phyloP scores from a whole-genome alignment of 345 rosid species.

The Erysimum cheiranthoides region DNA sequence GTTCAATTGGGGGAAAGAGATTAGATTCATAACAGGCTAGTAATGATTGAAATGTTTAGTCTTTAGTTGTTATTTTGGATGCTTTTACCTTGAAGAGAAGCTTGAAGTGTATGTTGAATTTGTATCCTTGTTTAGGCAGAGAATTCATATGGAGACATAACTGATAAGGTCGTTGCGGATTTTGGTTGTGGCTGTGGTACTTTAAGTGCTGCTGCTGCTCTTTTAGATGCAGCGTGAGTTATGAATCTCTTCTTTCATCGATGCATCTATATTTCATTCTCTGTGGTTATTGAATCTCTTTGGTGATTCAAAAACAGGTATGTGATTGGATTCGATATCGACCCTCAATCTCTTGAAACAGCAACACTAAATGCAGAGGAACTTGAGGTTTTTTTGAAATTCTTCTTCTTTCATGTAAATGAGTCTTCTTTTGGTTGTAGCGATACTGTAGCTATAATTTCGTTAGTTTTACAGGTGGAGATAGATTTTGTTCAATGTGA shows the following conservation, averaged over 20 bases:
- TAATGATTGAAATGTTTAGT: not conserved
- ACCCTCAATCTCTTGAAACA: conserved; percentile 72
- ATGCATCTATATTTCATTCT: conserved; percentile 7
- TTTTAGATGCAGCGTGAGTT: conserved; percentile 88
- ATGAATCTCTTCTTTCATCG: conserved; percentile 5
- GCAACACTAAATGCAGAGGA: conserved; percentile 81
- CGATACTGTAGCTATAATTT: conserved; percentile 16
- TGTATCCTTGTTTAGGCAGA: conserved; percentile 65
- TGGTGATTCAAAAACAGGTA: conserved; percentile 50
- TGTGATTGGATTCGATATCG: conserved; percentile 83
- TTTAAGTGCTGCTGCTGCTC: conserved; percentile 83
- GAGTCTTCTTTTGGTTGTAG: conserved; percentile 12
- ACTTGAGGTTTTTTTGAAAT: conserved; percentile 62
- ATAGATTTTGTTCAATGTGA: conserved; percentile 78
- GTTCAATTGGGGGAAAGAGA: not conserved
- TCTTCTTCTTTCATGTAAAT: conserved; percentile 25
- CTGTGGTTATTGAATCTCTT: conserved; percentile 7
- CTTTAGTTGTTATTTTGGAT: conserved; percentile 6
- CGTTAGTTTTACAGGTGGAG: conserved; percentile 64
- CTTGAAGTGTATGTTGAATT: conserved; percentile 25
- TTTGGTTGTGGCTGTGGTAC: conserved; percentile 98
- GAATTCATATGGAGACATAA: conserved; percentile 84
- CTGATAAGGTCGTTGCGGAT: conserved; percentile 80
- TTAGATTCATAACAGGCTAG: conserved; percentile 1
- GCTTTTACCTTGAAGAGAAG: conserved; percentile 7